phyloP scores from a whole-genome alignment of 208 protist genomes.

The Trichomonas tenax region DNA sequence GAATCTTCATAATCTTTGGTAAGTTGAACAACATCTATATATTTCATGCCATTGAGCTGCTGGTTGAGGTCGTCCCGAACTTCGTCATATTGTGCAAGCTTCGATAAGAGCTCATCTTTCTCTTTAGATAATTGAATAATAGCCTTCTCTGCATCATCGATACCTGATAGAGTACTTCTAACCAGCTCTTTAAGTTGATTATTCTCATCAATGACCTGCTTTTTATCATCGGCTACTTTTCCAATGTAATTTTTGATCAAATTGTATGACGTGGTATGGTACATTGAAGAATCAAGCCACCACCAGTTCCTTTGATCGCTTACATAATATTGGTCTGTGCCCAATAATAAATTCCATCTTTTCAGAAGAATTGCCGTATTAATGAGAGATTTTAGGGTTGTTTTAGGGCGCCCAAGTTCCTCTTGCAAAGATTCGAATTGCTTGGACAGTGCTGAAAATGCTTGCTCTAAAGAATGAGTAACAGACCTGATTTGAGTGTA shows the following conservation, averaged over 20 bases:
- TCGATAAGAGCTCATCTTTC: neutral
- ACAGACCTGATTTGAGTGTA: neutral
- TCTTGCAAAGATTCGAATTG: neutral
- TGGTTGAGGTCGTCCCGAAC: neutral
- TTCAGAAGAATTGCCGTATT: neutral
- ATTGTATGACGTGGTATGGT: neutral
- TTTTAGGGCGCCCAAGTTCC: neutral
- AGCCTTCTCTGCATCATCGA: neutral
- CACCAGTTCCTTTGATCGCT: neutral
- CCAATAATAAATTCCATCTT: neutral
- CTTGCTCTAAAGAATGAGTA: neutral
- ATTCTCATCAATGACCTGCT: neutral
- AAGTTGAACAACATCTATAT: neutral
- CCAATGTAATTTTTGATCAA: neutral
- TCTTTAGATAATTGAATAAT: neutral
- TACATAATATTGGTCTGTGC: neutral
- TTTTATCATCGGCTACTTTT: neutral
- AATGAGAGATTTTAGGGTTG: neutral
- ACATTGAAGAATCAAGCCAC: neutral
- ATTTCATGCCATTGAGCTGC: neutral
- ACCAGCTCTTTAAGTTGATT: neutral
- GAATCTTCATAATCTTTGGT: neutral
- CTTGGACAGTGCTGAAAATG: neutral
- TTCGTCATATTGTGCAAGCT: neutral
- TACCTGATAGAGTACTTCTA: neutral